These are phyloP conservation scores for Malassezia furfur DNA, from an alignment of 1,284 basidiomycete genomes.

Conservation along the genomic window DNA sequence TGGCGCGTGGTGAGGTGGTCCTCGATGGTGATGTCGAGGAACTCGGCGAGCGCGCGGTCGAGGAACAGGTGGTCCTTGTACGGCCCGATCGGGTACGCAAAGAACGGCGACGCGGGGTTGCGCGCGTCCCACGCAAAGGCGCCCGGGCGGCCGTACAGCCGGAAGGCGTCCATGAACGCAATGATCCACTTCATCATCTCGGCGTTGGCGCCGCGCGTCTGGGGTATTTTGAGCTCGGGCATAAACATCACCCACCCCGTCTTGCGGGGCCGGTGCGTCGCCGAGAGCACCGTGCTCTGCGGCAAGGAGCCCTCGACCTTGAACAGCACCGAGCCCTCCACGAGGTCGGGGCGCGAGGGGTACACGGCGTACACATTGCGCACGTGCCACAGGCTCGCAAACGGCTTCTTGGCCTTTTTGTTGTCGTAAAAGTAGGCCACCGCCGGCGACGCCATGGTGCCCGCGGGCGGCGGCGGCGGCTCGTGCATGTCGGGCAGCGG, in stretches of 20 bases:
- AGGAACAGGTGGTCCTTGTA: conserved; percentile 64
- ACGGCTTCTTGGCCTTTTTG: conserved; percentile 43
- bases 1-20: conserved; percentile 35
- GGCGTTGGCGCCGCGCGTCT: conserved; percentile 46
- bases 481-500: conserved; percentile 17
- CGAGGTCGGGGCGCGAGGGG: conserved; percentile 43
- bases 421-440: conserved; percentile 42
- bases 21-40: conserved; percentile 67
- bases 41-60: conserved; percentile 71
- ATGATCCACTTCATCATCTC: conserved; percentile 94
- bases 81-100: conserved; percentile 49
- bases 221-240: conserved; percentile 38
- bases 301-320: conserved; percentile 45
- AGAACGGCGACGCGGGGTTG: conserved; percentile 51
- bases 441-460: conserved; percentile 34
- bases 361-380: conserved; percentile 44
- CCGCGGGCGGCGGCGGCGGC: conserved; percentile 32
- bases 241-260: conserved; percentile 50
- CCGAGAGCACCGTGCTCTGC: conserved; percentile 46
- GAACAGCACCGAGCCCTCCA: conserved; percentile 44
- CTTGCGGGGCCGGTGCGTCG: conserved; percentile 55
- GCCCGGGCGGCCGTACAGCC: conserved; percentile 39
- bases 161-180: conserved; percentile 48
- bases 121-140: conserved; percentile 41
- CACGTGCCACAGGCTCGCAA: conserved; percentile 39